Conservation (phyloP, 139 green algal species). For the Picochlorum sp. region DNA sequence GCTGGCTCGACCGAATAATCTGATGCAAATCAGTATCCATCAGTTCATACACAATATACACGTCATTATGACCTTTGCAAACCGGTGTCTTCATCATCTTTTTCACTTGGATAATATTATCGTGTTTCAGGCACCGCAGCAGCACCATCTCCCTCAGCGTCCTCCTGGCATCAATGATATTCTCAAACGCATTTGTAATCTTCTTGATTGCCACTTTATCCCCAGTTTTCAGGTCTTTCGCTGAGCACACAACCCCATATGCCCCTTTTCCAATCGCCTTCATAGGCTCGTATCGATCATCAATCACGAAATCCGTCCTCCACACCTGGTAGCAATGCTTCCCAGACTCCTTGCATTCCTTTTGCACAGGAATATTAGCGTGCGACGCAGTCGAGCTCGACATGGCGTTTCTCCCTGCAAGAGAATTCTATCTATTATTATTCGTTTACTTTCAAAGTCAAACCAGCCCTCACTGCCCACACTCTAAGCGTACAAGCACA, state of each 20-base stretch:
- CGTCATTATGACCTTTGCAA: conserved; percentile 64
- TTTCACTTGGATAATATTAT: conserved; percentile 75
- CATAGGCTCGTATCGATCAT: conserved; percentile 65
- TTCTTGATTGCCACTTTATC: conserved; percentile 96
- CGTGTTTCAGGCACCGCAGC: conserved; percentile 73
- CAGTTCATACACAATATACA: conserved; percentile 98
- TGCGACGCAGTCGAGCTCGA: not conserved
- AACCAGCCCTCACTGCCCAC: no score
- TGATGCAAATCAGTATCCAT: conserved; percentile 99
- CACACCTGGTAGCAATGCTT: conserved; percentile 76
- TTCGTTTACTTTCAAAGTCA: no score
- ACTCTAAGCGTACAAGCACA: no score
- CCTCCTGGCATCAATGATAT: conserved; percentile 81
- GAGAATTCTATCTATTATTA: not conserved
- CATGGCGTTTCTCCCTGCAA: not conserved
- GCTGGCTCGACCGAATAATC: conserved; percentile 92
- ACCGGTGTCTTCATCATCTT: conserved; percentile 49
- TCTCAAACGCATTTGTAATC: conserved; percentile 94
- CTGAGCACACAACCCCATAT: conserved; percentile 95
- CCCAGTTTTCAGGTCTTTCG: conserved; percentile 53
- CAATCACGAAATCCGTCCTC: conserved; percentile 85
- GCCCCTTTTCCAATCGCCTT: conserved; percentile 90
- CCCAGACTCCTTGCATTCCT: conserved; percentile 62
- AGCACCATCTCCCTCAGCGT: conserved; percentile 94
- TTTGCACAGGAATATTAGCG: conserved; percentile 1